Percentiles rank a stretch among this genome's conserved stretches.
Conservation (phyloP, 1,284 basidiomycete genomes). For the Abortiporus biennis region DNA sequence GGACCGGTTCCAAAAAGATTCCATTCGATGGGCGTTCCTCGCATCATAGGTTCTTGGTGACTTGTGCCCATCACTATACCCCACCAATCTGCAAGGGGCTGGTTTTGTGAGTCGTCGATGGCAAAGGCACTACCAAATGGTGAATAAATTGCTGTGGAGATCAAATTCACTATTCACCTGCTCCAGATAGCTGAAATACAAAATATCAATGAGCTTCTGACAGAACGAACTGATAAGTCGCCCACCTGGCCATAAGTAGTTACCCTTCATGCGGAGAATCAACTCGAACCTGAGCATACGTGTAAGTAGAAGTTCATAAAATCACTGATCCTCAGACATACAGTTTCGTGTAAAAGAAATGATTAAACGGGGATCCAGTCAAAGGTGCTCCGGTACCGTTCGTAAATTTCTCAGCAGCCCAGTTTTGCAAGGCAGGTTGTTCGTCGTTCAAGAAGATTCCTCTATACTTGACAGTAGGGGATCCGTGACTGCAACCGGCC, state of each 20-base stretch:
- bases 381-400: conserved; percentile 50
- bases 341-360: conserved; percentile 57
- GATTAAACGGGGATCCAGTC: conserved; percentile 54
- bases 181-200: conserved; percentile 33
- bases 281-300: conserved; percentile 54
- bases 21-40: conserved; percentile 57
- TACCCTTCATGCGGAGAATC: conserved; percentile 60
- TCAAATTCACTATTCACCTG: conserved; percentile 23
- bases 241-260: conserved; percentile 61
- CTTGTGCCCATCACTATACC: conserved; percentile 69
- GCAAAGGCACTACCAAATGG: conserved; percentile 45
- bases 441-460: conserved; percentile 50
- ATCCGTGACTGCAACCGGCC: conserved; percentile 52
- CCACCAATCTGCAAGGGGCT: conserved; percentile 56
- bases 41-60: conserved; percentile 64
- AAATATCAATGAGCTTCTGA: not conserved
- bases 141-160: not conserved
- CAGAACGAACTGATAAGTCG: conserved; percentile 1
- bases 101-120: conserved; percentile 63
- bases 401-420: conserved; percentile 60
- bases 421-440: conserved; percentile 35
- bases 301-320: not conserved
- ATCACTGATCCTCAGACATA: conserved; percentile 22
- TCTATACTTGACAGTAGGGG: conserved; percentile 65
- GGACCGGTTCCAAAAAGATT: conserved; percentile 42